Conservation (phyloP, 106 monocot species). For the Apostasia ramifera region DNA sequence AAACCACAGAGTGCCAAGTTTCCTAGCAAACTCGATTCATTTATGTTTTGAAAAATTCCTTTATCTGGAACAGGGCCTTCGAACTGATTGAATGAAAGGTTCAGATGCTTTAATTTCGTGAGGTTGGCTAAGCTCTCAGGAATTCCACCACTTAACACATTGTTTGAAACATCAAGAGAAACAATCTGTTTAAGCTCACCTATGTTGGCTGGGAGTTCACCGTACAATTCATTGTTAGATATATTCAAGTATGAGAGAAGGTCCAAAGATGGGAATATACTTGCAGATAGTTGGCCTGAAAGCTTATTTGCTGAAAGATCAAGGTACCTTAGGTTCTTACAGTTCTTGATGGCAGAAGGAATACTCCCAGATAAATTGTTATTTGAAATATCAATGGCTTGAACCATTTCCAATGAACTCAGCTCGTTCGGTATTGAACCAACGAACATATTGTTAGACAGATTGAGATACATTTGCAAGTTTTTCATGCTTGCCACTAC, state of each 20-base stretch:
- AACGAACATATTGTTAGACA: conserved; percentile 51
- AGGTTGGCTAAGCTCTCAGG: conserved; percentile 43
- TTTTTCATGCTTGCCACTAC: conserved; percentile 37
- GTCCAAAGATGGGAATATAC: conserved; percentile 37
- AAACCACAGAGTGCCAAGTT: conserved; percentile 70
- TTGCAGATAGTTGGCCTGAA: conserved; percentile 33
- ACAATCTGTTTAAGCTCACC: conserved; percentile 23
- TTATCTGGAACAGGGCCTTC: conserved; percentile 50
- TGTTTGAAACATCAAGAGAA: conserved; percentile 63
- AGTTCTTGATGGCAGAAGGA: conserved; percentile 45
- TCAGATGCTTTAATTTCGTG: conserved; percentile 42
- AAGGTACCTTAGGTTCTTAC: conserved; percentile 51
- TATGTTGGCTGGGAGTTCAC: conserved; percentile 44
- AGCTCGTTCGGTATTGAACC: conserved; percentile 60
- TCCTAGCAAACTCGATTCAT: conserved; percentile 44
- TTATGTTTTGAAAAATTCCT: conserved; percentile 49
- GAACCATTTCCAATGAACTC: conserved; percentile 51
- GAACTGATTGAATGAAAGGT: conserved; percentile 70
- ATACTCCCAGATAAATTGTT: conserved; percentile 63
- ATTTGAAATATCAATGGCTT: conserved; percentile 74
- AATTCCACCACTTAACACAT: conserved; percentile 49
- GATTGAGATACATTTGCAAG: conserved; percentile 57
- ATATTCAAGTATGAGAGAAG: conserved; percentile 52
- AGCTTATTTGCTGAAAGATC: conserved; percentile 65
- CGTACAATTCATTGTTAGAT: conserved; percentile 51